Base-by-base conservation (phyloP, 148 eudicot species). In the Rhododendron vialii region DNA sequence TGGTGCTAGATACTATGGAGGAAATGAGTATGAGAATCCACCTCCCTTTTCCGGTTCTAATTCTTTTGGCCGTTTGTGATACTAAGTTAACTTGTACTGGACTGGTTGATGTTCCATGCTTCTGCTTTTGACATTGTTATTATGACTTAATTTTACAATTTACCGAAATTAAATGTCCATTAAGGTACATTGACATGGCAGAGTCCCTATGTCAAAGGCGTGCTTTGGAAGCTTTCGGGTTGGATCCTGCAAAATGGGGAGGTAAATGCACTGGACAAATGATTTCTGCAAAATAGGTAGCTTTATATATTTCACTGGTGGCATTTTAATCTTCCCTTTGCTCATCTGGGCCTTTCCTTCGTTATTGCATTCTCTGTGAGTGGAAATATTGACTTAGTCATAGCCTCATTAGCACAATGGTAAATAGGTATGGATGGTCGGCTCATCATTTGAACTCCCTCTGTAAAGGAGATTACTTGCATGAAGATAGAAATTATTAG, bases 211-310 rank as follows among this genome's bases (percentile, higher is more conserved):
- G 99, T 89, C 98, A 97, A 90, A 97, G 94, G 89, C 98, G 99
- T 87, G 99, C 99, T 11, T 78, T 95, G 89, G 99, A 97, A 91
- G 98, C 96, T 86, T 97, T 97, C 67, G 87, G 93, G 35, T 91
- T 97, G 93, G 99, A 97, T 92, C 99, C 99, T 82, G 96, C 89
- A 73, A 95, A 95, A 93, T 97, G 99, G 99, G 99, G 99, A 97
- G 99, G 99, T 97, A 84, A 38, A 55, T 78, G 38, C 73, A 48
- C 36, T 83, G 78, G 36, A 4, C 1, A 61, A 47, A n/a, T 22
- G 4, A 18, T 82, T 24, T 55, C 20, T 74, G 18, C 8, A 55
- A 7, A 71, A 33, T 17, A 4, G 20, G 18, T 47, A 10, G 61
- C n/a, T 69, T 22, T 35, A 33, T 69, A 18, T 78, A 77, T 63